A percentile compares a stretch with the other conserved stretches of the same genome.
These are phyloP conservation scores for Naegleria fowleri DNA, from an alignment of 208 protist genomes.

Conservation along the genomic window DNA sequence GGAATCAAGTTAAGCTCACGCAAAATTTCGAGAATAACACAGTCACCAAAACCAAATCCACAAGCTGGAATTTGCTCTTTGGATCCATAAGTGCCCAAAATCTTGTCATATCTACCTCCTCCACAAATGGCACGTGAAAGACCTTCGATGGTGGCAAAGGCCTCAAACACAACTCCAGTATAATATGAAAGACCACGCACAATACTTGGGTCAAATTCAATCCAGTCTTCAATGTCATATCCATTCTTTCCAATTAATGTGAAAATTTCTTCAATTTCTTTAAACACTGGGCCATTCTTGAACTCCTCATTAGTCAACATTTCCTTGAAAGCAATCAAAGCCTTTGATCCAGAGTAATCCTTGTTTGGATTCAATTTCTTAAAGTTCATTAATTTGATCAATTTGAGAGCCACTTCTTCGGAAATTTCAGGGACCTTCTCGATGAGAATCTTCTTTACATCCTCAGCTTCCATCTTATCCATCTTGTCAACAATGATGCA, in stretches of 20 bases:
- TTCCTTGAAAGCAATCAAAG: neutral
- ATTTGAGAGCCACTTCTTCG: neutral
- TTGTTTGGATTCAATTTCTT: neutral
- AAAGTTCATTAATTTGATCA: neutral
- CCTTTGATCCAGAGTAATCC: neutral
- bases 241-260: conserved; percentile 60
- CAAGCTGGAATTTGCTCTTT: conserved; percentile 74
- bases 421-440: neutral
- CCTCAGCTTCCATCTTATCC: conserved; percentile 74
- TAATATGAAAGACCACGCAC: conserved; percentile 90
- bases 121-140: conserved; percentile 84
- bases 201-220: conserved; percentile 82
- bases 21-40: conserved; percentile 86
- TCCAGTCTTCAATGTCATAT: conserved; percentile 86
- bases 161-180: conserved; percentile 92
- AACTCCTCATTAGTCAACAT: conserved; percentile 12
- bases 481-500: conserved; percentile 91
- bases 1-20: conserved; percentile 74
- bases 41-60: conserved; percentile 91
- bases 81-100: conserved; percentile 83
- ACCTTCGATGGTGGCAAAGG: conserved; percentile 71
- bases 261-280: conserved; percentile 70
- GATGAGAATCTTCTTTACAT: conserved; percentile 8
- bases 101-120: conserved; percentile 86
- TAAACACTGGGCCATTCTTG: conserved; percentile 47